Base-by-base conservation (phyloP, 805 yeast species). In the Saccharomycopsis javanensis region DNA sequence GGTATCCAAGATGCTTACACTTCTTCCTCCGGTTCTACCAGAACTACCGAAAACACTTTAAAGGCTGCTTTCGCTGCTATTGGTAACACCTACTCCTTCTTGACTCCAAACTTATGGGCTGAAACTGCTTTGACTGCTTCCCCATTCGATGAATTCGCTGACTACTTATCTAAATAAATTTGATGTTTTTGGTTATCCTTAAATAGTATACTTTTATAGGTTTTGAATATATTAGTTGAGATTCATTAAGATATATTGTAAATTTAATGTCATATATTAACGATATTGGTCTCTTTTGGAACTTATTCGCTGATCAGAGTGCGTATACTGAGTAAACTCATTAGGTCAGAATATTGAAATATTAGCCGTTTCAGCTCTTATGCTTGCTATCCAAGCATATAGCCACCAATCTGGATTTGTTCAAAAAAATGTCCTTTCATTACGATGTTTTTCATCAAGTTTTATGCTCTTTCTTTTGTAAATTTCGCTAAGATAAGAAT, bases 1-100 rank as follows among this genome's bases (percentile, higher is more conserved):
- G 99, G 99, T 88, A 85, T 94, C 77, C 96, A 92, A 82, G 99
- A 94, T 80, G 96, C 94, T 72, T 94, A 91, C 90, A 94, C 99
- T 70, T 83, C 96, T 71, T 92, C 99, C 71, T 83, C 94, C 67
- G 99, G 99, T 80, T 88, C 96, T 71, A 94, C 99, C 83, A 90
- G 97, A 88, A 94, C 99, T 74, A 82, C 91, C 72, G 99, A 94
- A 83, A 94, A 94, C 96, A 94, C 99, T 77, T 87, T 94, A 76
- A 94, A 94, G 86, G 99, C 99, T 74, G 88, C 97, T 72, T 94
- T 94, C 83, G 91, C 86, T 79, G 99, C 99, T 73, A 86, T 94
- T 73, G 97, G 97, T 82, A 92, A 91, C 96, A 89, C 99, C 69
- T 94, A 94, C 89, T 97, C 96, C 81, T 94, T 91, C 98, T 86